Evolutionary conservation across 306 rosid genomes (phyloP), one percentile per base, ranked within the genome.

Genomic region (Chamaecrista fasciculata): DNA sequence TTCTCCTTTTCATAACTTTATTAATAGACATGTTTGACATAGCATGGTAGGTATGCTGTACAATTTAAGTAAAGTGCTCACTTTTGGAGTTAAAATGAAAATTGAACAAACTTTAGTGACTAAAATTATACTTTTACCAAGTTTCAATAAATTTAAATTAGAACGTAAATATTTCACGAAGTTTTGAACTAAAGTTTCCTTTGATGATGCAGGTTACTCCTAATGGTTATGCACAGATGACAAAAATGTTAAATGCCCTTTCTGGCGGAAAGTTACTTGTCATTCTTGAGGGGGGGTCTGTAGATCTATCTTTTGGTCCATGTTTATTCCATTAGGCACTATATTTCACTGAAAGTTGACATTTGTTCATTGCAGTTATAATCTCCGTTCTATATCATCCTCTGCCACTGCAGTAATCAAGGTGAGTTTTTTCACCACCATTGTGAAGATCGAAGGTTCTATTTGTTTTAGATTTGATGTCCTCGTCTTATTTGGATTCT

Each of bases 221-320:
- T 43, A 70, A 82, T 36, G 99, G 99, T 76, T 94, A 94, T 83
- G 97, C 96, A 67, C 85, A 80, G 76, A 94, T 94, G 97, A 84
- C 99, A 4, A 83, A 81, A 49, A 81, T 94, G 95, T 78, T 91
- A 89, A 84, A 81, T 59, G 76, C 66, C 69, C 72, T 88, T 64
- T 89, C 92, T 65, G 86, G 89, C 65, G 99, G 99, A 83, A 94
- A 94, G 84, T 64, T 94, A 86, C 95, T 94, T 62, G 97, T 94
- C 69, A 89, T 91, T 82, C 97, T 94, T 34, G 97, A 89, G 89
- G 99, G 97, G 77, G 97, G 97, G 99, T 94, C 52, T 67, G 99
- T 85, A 56, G 43, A 76, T 85, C 61, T 66, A 53, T 61, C 79
- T 75, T 77, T 82, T 75, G 57, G 19, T 76, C 47, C 31, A 57